Evolutionary conservation across 2,329 filamentous ascomycete genomes (phyloP).

Genomic region (Annulohypoxylon truncatum): DNA sequence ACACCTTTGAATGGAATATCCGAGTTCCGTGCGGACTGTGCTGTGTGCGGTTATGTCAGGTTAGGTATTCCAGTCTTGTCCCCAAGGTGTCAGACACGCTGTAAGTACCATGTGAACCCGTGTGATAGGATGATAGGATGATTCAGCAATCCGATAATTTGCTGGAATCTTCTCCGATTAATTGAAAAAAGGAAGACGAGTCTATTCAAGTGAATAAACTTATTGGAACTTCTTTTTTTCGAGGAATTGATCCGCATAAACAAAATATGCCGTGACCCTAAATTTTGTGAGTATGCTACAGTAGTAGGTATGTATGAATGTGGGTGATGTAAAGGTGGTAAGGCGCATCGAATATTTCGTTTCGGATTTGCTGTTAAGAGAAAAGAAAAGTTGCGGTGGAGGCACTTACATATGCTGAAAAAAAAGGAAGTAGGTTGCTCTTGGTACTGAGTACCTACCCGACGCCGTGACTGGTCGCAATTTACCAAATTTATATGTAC

Average conservation of each 20-base stretch:
- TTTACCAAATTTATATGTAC: neutral
- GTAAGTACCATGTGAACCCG: neutral
- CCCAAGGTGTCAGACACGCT: slow-evolving; percentile 16
- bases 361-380: slow-evolving; percentile 24
- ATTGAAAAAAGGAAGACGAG: neutral
- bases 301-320: neutral
- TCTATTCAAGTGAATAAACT: neutral
- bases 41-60: neutral
- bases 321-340: slow-evolving; percentile 14
- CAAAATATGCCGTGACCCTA: neutral
- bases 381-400: slow-evolving; percentile 14
- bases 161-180: neutral
- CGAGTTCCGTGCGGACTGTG: slow-evolving; percentile 13
- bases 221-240: neutral
- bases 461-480: neutral
- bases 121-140: neutral
- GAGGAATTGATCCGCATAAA: neutral
- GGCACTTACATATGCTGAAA: slow-evolving; percentile 8
- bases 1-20: slow-evolving; percentile 25
- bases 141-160: neutral
- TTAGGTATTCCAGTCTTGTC: neutral
- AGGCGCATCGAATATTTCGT: slow-evolving; percentile 14
- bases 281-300: neutral
- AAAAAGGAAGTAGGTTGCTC: neutral
- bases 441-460: neutral